Percentiles rank a stretch among this genome's conserved stretches.
phyloP scores from a whole-genome alignment of 441 rosid species.

The Macaranga tanarius region DNA sequence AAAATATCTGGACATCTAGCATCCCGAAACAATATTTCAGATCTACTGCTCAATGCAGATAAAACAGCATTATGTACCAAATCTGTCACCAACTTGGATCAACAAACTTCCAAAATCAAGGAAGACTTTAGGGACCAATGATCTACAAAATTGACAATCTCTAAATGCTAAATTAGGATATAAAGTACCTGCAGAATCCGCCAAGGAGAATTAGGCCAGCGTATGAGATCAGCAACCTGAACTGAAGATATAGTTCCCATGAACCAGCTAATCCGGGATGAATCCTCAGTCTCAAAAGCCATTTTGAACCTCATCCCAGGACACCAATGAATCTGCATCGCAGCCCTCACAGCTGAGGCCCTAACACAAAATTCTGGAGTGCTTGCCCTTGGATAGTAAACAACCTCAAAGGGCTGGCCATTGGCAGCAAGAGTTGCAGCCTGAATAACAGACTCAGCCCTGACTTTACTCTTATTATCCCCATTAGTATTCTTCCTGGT shows the following conservation, averaged over 20 bases:
- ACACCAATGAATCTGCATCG: slow-evolving; percentile 83
- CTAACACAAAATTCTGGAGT: slow-evolving; percentile 81
- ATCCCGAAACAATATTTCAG: neutral
- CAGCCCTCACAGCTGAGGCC: slow-evolving; percentile 61
- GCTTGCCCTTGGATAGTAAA: slow-evolving; percentile 85
- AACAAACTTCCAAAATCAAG: too few relatives aligned
- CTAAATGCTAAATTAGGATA: neutral
- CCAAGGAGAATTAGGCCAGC: slow-evolving; percentile 96
- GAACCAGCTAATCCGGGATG: slow-evolving; percentile 94
- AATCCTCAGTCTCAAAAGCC: slow-evolving; percentile 96
- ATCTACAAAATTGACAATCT: neutral
- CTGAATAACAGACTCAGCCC: slow-evolving; percentile 65
- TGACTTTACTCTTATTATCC: slow-evolving; percentile 52
- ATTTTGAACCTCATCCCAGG: slow-evolving; percentile 95
- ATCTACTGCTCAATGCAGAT: neutral
- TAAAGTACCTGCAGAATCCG: slow-evolving; percentile 75
- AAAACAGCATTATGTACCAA: neutral
- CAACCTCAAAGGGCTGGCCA: slow-evolving; percentile 75
- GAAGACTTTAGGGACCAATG: too few relatives aligned
- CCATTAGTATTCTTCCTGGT: slow-evolving; percentile 39
- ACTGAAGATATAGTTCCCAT: slow-evolving; percentile 90
- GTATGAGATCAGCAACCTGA: slow-evolving; percentile 73
- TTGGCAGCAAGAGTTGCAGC: slow-evolving; percentile 67
- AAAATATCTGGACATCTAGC: neutral
- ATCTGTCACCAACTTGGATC: neutral